Conservation (phyloP, 805 yeast genomes). For the Suhomyces kilbournensis region DNA sequence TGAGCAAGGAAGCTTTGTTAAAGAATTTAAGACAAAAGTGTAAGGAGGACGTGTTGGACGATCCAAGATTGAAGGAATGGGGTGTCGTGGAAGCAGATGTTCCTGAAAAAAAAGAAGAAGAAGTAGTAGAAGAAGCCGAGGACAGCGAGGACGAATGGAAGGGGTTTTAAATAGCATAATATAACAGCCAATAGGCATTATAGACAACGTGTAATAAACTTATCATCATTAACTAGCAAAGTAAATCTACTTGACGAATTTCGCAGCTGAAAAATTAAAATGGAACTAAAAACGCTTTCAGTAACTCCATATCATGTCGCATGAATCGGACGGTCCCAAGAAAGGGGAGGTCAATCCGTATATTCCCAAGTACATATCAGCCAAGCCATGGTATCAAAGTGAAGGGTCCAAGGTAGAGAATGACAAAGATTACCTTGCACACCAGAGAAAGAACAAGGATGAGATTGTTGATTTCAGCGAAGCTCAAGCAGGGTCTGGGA, state of each 20-base stretch:
- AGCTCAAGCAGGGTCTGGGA: constrained; percentile 57
- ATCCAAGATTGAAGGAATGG: constrained; percentile 64
- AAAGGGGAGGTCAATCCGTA: constrained; percentile 23
- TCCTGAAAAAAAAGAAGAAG: constrained; percentile 19
- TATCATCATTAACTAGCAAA: background rate
- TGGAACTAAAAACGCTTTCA: background rate
- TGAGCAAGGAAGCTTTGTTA: constrained; percentile 47
- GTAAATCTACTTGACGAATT: too few relatives aligned
- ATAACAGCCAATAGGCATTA: background rate
- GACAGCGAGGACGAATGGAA: constrained; percentile 25
- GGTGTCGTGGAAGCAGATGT: constrained; percentile 37
- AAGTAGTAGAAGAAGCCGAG: constrained; percentile 19
- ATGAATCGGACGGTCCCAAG: background rate
- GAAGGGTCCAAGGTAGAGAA: background rate
- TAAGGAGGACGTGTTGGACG: constrained; percentile 62
- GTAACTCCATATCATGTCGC: background rate
- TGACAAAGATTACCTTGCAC: constrained; percentile 48
- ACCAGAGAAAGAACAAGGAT: constrained; percentile 50
- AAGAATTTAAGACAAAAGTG: constrained; percentile 67
- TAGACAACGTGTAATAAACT: background rate
- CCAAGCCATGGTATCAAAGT: constrained; percentile 38
- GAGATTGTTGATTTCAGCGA: constrained; percentile 45
- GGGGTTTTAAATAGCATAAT: constrained; percentile 22
- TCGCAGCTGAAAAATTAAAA: background rate
- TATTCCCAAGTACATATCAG: constrained; percentile 39